Base-by-base conservation (phyloP, 257 asterid genomes). In the Lantana camara region DNA sequence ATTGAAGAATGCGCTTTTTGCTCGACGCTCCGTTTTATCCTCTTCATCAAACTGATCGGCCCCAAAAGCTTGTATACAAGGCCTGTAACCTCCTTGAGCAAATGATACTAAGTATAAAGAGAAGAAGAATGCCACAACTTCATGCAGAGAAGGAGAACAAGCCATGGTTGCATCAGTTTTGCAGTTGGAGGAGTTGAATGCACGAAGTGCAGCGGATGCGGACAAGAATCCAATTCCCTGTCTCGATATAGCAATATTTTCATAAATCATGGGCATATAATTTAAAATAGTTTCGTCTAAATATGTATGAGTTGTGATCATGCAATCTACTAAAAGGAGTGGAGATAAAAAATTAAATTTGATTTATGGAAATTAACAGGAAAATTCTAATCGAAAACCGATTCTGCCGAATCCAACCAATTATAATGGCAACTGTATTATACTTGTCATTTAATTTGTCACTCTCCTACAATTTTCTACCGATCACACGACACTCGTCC, bases 51-150 rank as follows among this genome's bases (percentile, higher is more conserved):
- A 81, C 38, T 77, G 83, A 27, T 77, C 86, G 8, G 78, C 86
- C 5, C 83, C 83, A 37, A 81, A 81, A 9, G 83, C 86, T 59
- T 81, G 79, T 35, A 72, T 45, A 35, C 81, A 77, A 14, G 86
- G 83, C 24, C 27, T 63, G 42, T 63, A 68, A 49, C 83, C 80
- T 61, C 75, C 86, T 72, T 81, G 80, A 0, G 83, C 87, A 4
- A 75, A 45, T 20, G 80, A 75, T 0, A 75, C 59, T 10, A 75
- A 32, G 58, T 69, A 78, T 15, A 78, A 22, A 0, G 82, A 75
- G 57, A 63, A 40, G 73, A 75, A 75, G 64, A 70, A 61, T 30
- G 51, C 8, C 10, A 59, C n/a, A 17, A 70, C 34, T 29, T 66
- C 70, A 17, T 62, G 21, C 53, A 37, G 56, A 3, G 73, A 54